These are phyloP conservation scores for Aspergillus sparsus DNA, from an alignment of 495 filamentous ascomycete genomes.

Conservation along the genomic window DNA sequence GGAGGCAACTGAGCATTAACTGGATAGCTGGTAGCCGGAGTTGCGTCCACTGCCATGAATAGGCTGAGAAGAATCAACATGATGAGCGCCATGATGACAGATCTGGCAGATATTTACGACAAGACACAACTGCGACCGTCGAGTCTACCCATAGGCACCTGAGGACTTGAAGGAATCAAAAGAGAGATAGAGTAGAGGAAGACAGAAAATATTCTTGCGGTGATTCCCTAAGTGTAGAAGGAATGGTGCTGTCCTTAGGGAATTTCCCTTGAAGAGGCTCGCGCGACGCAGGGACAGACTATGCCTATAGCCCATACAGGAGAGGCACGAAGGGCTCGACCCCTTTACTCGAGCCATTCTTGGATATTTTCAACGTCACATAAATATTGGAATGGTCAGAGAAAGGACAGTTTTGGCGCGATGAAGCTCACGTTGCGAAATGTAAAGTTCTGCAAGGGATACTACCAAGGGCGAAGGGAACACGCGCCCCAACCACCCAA, in stretches of 20 bases:
- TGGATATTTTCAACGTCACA: slow-evolving; percentile 50
- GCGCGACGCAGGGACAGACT: slow-evolving; percentile 34
- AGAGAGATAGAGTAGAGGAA: slow-evolving; percentile 10
- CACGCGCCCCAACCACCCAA: slow-evolving; percentile 30
- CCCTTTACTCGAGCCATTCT: slow-evolving; percentile 47
- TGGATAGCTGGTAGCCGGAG: slow-evolving; percentile 59
- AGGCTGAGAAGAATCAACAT: slow-evolving; percentile 35
- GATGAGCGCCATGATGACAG: slow-evolving; percentile 35
- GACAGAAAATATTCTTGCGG: slow-evolving; percentile 19
- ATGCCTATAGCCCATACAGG: slow-evolving; percentile 23
- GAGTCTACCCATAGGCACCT: slow-evolving; percentile 6
- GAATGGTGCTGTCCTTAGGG: slow-evolving; percentile 28
- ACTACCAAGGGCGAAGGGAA: slow-evolving; percentile 32
- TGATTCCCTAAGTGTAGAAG: neutral
- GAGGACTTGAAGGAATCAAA: slow-evolving; percentile 3
- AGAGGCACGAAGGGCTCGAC: slow-evolving; percentile 37
- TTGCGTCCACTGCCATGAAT: slow-evolving; percentile 41
- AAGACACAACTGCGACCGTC: slow-evolving; percentile 20
- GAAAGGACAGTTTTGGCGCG: slow-evolving; percentile 20
- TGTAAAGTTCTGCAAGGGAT: slow-evolving; percentile 43
- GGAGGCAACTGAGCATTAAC: slow-evolving; percentile 78
- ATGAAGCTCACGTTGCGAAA: slow-evolving; percentile 39
- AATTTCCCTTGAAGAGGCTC: slow-evolving; percentile 31
- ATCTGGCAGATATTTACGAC: slow-evolving; percentile 12
- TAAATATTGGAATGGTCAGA: slow-evolving; percentile 42